Evolutionary conservation across 176 grass and related monocot species (phyloP).

Genomic region (Elymus sibiricus): DNA sequence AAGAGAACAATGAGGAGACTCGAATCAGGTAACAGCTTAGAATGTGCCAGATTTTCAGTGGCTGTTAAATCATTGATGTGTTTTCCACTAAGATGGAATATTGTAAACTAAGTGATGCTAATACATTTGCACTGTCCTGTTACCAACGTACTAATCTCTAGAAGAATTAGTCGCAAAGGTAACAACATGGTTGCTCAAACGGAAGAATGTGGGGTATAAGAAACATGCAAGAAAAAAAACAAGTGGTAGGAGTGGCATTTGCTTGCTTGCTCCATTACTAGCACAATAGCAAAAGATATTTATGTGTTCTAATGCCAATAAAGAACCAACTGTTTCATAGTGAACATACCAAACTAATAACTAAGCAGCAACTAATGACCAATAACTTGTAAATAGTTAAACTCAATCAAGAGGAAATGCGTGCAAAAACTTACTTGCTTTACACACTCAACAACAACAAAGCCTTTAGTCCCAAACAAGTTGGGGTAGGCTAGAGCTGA

Average conservation of each 20-base stretch:
- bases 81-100: not conserved
- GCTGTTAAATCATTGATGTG: not conserved
- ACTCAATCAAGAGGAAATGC: not conserved
- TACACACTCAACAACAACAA: too few relatives aligned
- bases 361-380: not conserved
- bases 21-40: not conserved
- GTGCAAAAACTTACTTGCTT: constrained; percentile 8
- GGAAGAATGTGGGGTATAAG: not conserved
- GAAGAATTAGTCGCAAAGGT: not conserved
- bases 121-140: not conserved
- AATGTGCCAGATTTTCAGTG: not conserved
- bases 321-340: not conserved
- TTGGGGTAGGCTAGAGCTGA: too few relatives aligned
- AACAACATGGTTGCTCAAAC: not conserved
- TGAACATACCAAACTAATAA: not conserved
- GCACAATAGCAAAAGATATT: not conserved
- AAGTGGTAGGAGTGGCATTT: not conserved
- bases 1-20: not conserved
- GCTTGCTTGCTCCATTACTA: not conserved
- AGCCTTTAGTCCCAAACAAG: too few relatives aligned
- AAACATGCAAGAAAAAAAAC: not conserved
- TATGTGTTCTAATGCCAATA: not conserved
- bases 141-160: not conserved
- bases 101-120: not conserved
- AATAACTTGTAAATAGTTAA: not conserved